phyloP scores from a whole-genome alignment of 257 asterid species.

The Ballota nigra region DNA sequence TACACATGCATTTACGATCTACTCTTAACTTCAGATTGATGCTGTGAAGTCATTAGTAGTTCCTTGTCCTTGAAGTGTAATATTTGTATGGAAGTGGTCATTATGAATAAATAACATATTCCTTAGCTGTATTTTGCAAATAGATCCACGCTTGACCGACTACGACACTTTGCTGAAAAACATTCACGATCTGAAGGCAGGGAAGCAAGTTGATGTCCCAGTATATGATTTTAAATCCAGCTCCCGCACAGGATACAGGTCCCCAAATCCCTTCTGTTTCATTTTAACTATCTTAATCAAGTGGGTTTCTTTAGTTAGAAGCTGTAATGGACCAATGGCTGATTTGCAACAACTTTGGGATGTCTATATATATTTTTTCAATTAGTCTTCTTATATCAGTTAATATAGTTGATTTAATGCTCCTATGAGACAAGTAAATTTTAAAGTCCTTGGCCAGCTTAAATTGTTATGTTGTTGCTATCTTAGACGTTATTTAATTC shows the following conservation, averaged over 20 bases:
- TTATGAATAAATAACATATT: conserved; percentile 16
- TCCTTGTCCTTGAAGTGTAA: conserved; percentile 10
- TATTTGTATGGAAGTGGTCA: background rate
- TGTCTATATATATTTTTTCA: background rate
- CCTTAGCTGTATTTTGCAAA: conserved; percentile 23
- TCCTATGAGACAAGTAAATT: conserved; percentile 15
- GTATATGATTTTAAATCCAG: conserved; percentile 97
- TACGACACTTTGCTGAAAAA: conserved; percentile 84
- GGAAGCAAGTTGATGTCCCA: conserved; percentile 79
- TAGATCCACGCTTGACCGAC: conserved; percentile 99
- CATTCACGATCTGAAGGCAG: conserved; percentile 79
- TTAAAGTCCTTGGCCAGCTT: background rate
- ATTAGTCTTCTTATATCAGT: conserved; percentile 4
- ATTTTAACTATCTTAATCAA: conserved; percentile 5
- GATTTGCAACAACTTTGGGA: background rate
- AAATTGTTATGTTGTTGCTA: background rate
- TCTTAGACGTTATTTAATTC: background rate
- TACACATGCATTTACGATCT: background rate
- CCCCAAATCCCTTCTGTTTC: conserved; percentile 19
- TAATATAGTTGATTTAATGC: conserved; percentile 7
- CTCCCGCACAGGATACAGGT: conserved; percentile 95
- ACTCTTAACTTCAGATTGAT: background rate
- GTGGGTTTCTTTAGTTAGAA: background rate
- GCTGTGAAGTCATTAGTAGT: background rate
- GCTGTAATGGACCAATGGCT: background rate